These are phyloP conservation scores for Hirsutella thompsonii DNA, from an alignment of 2,329 filamentous ascomycete species.

Conservation along the genomic window DNA sequence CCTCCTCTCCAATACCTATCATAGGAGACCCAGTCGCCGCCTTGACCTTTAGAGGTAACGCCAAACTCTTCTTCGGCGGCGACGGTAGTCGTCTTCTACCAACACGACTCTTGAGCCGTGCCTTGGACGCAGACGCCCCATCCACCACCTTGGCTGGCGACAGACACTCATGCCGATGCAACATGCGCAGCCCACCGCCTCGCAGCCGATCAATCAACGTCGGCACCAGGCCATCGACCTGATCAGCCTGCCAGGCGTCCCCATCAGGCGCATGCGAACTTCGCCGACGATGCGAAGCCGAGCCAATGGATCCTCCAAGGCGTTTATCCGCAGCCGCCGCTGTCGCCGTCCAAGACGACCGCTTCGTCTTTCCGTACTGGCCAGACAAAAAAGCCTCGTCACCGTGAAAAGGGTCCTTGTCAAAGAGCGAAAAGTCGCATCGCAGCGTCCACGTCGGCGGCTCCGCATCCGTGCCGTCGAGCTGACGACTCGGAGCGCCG, in stretches of 20 bases:
- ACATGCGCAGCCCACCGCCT: constrained; percentile 12
- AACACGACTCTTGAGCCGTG: not conserved
- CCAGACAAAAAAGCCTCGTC: not conserved
- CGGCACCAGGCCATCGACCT: constrained; percentile 9
- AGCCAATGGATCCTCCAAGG: constrained; percentile 11
- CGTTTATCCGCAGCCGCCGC: constrained; percentile 6
- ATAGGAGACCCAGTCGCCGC: not conserved
- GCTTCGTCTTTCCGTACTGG: no score
- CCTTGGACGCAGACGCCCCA: not conserved
- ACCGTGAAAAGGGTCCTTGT: constrained; percentile 10
- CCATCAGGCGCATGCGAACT: constrained; percentile 9
- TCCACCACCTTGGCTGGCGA: not conserved
- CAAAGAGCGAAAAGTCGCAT: constrained; percentile 10
- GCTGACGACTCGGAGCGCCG: constrained; percentile 2
- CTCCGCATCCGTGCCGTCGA: constrained; percentile 4
- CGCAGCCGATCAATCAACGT: constrained; percentile 15
- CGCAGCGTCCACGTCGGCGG: constrained; percentile 4
- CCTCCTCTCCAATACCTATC: not conserved
- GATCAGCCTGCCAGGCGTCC: constrained; percentile 3
- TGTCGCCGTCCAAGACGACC: constrained; percentile 1
- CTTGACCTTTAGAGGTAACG: no score
- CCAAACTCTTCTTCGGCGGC: no score
- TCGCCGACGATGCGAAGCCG: constrained; percentile 12
- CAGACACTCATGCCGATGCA: constrained; percentile 10
- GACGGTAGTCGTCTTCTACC: no score